These are phyloP conservation scores for Mediolabrus comicus DNA, from an alignment of 108 stramenopile genomes.

Conservation along the genomic window DNA sequence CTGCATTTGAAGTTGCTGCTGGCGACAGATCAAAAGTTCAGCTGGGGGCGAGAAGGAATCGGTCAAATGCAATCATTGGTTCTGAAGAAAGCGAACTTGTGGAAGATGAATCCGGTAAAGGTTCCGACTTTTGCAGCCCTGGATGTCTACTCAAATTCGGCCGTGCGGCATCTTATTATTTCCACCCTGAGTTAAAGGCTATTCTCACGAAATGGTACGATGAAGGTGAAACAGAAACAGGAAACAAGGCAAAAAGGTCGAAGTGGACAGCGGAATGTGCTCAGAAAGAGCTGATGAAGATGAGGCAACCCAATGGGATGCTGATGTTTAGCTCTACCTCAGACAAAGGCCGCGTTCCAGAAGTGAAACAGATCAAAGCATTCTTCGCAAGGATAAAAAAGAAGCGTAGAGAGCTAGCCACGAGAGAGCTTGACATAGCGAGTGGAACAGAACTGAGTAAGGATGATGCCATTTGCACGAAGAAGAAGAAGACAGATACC, in stretches of 20 bases:
- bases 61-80: no score
- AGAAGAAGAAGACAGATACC: constrained; percentile 42
- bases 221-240: background rate
- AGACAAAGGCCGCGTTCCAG: background rate
- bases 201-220: background rate
- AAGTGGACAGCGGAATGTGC: background rate
- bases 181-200: background rate
- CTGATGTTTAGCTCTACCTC: background rate
- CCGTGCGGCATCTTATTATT: background rate
- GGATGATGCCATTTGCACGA: no score
- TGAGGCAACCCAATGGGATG: background rate
- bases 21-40: background rate
- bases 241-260: background rate
- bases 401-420: no score
- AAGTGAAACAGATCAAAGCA: background rate
- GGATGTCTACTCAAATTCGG: background rate
- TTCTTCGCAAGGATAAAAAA: no score
- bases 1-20: background rate
- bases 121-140: background rate
- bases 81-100: background rate
- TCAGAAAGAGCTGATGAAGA: background rate
- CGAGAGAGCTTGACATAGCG: no score
- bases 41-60: background rate
- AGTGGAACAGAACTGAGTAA: no score
- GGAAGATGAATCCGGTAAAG: background rate